Percentiles rank a stretch among this genome's conserved stretches.
Conservation (phyloP, 257 asterid species). For the Coffea canephora region DNA sequence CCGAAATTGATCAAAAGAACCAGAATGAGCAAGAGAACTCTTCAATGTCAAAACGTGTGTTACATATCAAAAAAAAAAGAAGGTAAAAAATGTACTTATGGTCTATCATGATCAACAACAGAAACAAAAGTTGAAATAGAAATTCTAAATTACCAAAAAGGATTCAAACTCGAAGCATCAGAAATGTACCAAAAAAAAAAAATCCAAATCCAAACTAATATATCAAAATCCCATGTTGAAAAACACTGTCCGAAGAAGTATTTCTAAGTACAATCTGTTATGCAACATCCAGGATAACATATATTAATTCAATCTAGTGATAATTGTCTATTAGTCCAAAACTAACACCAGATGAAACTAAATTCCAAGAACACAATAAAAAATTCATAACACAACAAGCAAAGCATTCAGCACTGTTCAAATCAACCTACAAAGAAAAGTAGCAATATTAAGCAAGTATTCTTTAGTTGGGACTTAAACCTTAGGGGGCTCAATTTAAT, state of each 20-base stretch:
- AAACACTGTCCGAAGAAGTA: background rate
- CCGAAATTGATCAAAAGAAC: background rate
- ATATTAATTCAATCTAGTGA: background rate
- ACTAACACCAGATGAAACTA: background rate
- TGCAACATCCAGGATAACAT: background rate
- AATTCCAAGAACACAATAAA: background rate
- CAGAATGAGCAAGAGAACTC: background rate
- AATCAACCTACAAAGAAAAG: background rate
- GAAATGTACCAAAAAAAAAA: background rate
- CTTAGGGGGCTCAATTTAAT: constrained; percentile 35
- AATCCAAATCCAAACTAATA: background rate
- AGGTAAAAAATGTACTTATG: background rate
- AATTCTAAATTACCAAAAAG: background rate
- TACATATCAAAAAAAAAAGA: no score
- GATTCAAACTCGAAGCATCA: background rate
- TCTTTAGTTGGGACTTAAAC: constrained; percentile 5
- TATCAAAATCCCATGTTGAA: background rate
- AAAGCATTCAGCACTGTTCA: background rate
- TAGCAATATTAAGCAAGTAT: background rate
- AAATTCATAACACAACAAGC: no score
- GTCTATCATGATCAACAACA: background rate
- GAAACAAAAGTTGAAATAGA: background rate
- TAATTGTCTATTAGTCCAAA: no score
- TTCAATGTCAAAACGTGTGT: background rate
- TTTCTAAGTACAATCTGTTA: background rate